Evolutionary conservation across 192 early-diverging fungal species (phyloP), one percentile per base, ranked within the genome.

Genomic region (Entomortierella lignicola): DNA sequence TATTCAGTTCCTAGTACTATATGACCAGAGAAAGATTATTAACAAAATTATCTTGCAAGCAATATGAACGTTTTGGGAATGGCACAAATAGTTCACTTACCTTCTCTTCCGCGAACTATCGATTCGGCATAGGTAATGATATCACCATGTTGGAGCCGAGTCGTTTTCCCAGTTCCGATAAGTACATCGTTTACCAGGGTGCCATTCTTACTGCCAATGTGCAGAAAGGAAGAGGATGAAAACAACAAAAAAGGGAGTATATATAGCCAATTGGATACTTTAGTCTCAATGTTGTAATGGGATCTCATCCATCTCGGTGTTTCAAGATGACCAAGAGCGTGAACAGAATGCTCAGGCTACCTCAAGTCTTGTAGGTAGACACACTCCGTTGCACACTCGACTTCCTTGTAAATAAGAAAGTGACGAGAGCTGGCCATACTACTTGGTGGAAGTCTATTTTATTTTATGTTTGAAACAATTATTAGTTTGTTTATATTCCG

Each of bases 101-200:
- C 31, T n/a, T 37, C 29, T 23, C 53, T 17, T 0, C 41, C 48
- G 11, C 13, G n/a, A 8, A 53, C 27, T 6, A 27, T 25, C 3
- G 32, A 51, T 29, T 86, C 85, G 55, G 83, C 48, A 61, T 92
- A 83, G 65, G 84, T 85, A 50, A 94, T 89, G 32, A 71, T 77
- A 64, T 94, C 92, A 21, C 88, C 89, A 63, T 89, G 77, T 17
- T 73, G 55, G 39, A 94, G 83, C 63, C 86, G 83, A 21, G 83
- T 58, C 5, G 83, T 80, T 43, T 77, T 62, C 51, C 83, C 84
- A 12, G 80, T 77, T 4, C 66, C 75, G 8, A 92, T 62, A 32
- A 81, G 75, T 20, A 57, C 60, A 13, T 84, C 87, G 67, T 92
- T 91, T 66, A 94, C 84, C 52, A 72, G 89, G 4, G 90, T 94